Conservation (phyloP, 2,329 filamentous ascomycete species). For the Helicocarpus griseus region DNA sequence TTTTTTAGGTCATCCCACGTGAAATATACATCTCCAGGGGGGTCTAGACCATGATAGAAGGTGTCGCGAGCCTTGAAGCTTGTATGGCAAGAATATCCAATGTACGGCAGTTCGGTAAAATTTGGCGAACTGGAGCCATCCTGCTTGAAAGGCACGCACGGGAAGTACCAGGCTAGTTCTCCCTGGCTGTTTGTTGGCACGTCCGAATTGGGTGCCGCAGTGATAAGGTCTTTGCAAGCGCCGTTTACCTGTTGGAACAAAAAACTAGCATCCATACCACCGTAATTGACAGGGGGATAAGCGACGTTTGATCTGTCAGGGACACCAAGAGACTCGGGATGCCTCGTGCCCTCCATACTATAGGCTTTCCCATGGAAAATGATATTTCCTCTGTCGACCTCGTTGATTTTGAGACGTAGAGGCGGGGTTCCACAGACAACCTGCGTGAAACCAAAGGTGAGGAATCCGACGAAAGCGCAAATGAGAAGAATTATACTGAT, state of each 20-base stretch:
- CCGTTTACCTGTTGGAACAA: constrained; percentile 98
- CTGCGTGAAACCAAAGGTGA: constrained; percentile 92
- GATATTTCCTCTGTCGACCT: constrained; percentile 76
- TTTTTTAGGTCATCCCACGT: constrained; percentile 94
- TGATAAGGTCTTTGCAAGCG: constrained; percentile 87
- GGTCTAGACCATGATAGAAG: constrained; percentile 60
- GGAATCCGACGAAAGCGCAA: constrained; percentile 80
- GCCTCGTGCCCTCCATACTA: constrained; percentile 64
- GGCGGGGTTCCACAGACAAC: constrained; percentile 70
- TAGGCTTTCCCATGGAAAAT: constrained; percentile 93
- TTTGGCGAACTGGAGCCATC: constrained; percentile 79
- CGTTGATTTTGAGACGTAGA: constrained; percentile 67
- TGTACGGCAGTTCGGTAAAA: constrained; percentile 61
- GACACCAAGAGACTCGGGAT: constrained; percentile 74
- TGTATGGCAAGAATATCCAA: constrained; percentile 85
- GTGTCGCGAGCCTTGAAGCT: constrained; percentile 54
- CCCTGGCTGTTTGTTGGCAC: constrained; percentile 65
- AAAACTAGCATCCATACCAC: constrained; percentile 90
- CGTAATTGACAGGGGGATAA: constrained; percentile 70
- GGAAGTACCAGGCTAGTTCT: constrained; percentile 93
- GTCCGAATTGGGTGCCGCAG: constrained; percentile 56
- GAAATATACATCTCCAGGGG: constrained; percentile 82
- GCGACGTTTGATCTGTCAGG: constrained; percentile 66
- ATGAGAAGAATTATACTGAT: constrained; percentile 87
- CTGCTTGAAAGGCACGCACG: constrained; percentile 83